A percentile compares a stretch with the other conserved stretches of the same genome.
phyloP scores from a whole-genome alignment of 306 rosid genomes.

The Astragalus glycyphyllos region DNA sequence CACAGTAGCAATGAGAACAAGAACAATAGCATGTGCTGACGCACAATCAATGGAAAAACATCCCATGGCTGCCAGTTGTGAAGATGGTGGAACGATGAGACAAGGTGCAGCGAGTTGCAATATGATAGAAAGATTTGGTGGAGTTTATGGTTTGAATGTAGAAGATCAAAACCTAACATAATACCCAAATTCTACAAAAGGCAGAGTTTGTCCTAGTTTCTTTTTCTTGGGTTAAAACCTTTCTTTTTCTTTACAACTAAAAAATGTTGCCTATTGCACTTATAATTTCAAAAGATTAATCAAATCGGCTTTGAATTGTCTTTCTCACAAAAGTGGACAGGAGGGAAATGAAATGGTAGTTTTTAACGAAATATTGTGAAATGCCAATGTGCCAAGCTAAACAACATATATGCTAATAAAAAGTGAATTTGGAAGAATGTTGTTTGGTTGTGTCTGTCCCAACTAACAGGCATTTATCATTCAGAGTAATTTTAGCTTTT shows the following conservation, averaged over 20 bases:
- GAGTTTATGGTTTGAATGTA: neutral
- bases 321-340: neutral
- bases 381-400: neutral
- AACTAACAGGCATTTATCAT: neutral
- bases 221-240: neutral
- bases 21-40: constrained; percentile 1
- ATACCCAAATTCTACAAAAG: neutral
- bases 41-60: constrained; percentile 7
- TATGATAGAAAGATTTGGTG: neutral
- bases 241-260: neutral
- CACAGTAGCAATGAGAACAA: neutral
- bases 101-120: neutral
- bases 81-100: neutral
- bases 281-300: neutral
- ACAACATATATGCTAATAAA: constrained; percentile 1
- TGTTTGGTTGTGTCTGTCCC: constrained; percentile 14
- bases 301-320: neutral
- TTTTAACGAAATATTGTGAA: neutral
- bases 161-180: neutral
- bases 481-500: constrained; percentile 17
- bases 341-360: constrained; percentile 9
- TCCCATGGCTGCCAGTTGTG: constrained; percentile 2
- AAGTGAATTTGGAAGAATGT: constrained; percentile 19
- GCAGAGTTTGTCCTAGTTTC: neutral
- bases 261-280: neutral